Evolutionary conservation across 148 eudicot genomes (phyloP).

Genomic region (Bassia scoparia): DNA sequence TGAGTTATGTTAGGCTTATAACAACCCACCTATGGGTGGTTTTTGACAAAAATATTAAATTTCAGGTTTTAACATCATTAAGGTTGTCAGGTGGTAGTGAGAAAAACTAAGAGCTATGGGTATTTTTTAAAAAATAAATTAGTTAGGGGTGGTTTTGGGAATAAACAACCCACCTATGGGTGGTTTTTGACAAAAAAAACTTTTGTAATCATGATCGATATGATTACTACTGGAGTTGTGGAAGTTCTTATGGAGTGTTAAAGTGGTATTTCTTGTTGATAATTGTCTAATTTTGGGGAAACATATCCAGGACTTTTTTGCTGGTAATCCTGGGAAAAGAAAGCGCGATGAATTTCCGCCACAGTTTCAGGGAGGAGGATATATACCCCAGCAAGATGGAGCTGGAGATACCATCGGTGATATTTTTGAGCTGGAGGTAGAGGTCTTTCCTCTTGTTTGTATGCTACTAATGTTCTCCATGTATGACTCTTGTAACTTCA

Average conservation of each 20-base stretch:
- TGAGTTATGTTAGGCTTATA: too few species aligned
- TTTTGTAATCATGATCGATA: constrained; percentile 3
- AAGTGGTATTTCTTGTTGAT: constrained; percentile 4
- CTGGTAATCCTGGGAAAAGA: constrained; percentile 66
- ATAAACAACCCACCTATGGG: too few species aligned
- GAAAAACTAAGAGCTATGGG: too few species aligned
- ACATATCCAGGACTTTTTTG: constrained; percentile 66
- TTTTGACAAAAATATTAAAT: too few species aligned
- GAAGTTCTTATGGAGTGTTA: constrained; percentile 3
- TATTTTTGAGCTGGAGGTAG: constrained; percentile 53
- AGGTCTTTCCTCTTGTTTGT: neutral
- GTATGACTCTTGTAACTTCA: neutral
- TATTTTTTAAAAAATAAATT: too few species aligned
- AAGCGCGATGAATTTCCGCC: constrained; percentile 73
- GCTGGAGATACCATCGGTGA: constrained; percentile 51
- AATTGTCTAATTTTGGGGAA: constrained; percentile 19
- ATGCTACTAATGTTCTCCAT: neutral
- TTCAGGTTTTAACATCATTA: too few species aligned
- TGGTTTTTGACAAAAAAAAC: too few species aligned
- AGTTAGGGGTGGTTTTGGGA: too few species aligned
- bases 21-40: too few species aligned
- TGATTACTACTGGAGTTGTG: neutral
- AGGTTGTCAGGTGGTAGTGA: too few species aligned
- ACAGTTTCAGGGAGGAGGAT: constrained; percentile 54
- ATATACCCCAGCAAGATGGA: constrained; percentile 90